phyloP scores from a whole-genome alignment of 2,329 filamentous ascomycete genomes.

The Exophiala sp. region DNA sequence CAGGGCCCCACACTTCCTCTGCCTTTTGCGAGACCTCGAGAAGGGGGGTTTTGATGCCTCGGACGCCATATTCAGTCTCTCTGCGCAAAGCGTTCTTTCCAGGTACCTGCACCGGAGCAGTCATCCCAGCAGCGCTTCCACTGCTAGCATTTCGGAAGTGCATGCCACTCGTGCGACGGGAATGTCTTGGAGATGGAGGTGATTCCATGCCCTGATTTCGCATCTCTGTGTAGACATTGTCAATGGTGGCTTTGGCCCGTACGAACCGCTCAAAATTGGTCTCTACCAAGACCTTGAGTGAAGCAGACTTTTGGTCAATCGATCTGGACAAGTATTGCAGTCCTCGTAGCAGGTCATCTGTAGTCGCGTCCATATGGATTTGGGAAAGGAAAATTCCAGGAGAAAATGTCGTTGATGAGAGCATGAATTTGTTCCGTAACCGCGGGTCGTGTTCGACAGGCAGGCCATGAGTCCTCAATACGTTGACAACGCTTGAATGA shows the following conservation, averaged over 20 bases:
- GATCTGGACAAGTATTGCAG: slow-evolving; percentile 81
- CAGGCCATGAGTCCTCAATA: slow-evolving; percentile 69
- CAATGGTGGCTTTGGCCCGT: slow-evolving; percentile 92
- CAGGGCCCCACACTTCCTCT: slow-evolving; percentile 95
- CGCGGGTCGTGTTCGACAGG: slow-evolving; percentile 77
- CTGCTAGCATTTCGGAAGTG: slow-evolving; percentile 53
- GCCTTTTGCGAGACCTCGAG: slow-evolving; percentile 89
- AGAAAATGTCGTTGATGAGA: slow-evolving; percentile 93
- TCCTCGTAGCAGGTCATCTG: slow-evolving; percentile 70
- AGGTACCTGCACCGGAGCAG: slow-evolving; percentile 46
- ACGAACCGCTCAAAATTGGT: slow-evolving; percentile 99
- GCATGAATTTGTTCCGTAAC: slow-evolving; percentile 81
- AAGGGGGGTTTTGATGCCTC: slow-evolving; percentile 80
- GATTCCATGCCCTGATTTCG: slow-evolving; percentile 58
- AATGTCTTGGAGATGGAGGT: slow-evolving; percentile 45
- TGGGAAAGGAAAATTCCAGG: slow-evolving; percentile 85
- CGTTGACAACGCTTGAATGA: slow-evolving; percentile 76
- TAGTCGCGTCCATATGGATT: slow-evolving; percentile 80
- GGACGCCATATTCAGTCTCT: slow-evolving; percentile 84
- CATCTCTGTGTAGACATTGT: slow-evolving; percentile 99
- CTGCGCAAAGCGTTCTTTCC: slow-evolving; percentile 89
- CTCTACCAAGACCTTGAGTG: slow-evolving; percentile 90
- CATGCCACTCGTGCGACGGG: slow-evolving; percentile 57
- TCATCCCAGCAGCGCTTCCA: slow-evolving; percentile 36
- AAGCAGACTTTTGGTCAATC: slow-evolving; percentile 96